Conservation (phyloP, 352 stramenopile genomes). For the Globisporangium ultimum region DNA sequence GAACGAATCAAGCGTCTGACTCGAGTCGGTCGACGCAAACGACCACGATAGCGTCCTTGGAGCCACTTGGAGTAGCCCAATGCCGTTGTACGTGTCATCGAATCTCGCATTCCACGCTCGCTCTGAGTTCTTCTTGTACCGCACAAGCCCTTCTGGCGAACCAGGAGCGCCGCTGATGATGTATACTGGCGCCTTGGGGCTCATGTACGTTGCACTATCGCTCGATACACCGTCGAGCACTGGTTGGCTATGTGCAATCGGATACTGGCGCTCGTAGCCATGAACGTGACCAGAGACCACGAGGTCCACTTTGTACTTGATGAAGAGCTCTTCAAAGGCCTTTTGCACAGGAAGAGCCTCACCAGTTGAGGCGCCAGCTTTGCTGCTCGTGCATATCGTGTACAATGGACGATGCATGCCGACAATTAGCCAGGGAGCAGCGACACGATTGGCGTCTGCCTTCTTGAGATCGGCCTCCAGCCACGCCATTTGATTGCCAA, state of each 20-base stretch:
- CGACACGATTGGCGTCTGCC: slow-evolving; percentile 35
- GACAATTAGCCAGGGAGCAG: slow-evolving; percentile 50
- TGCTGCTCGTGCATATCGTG: slow-evolving; percentile 14
- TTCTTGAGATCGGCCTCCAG: slow-evolving; percentile 45
- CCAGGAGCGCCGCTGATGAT: slow-evolving; percentile 59
- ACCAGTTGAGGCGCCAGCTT: slow-evolving; percentile 14
- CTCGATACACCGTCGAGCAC: slow-evolving; percentile 45
- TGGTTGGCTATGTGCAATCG: slow-evolving; percentile 37
- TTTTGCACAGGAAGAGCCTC: slow-evolving; percentile 33
- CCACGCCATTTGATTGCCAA: slow-evolving; percentile 49
- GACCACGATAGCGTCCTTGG: too few relatives aligned
- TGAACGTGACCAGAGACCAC: slow-evolving; percentile 85
- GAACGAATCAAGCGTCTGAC: too few relatives aligned
- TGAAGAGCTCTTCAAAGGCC: slow-evolving; percentile 79
- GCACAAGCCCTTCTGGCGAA: slow-evolving; percentile 43
- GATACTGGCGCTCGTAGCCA: slow-evolving; percentile 76
- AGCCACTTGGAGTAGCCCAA: slow-evolving; percentile 28
- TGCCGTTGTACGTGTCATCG: slow-evolving; percentile 36
- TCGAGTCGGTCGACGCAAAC: too few relatives aligned
- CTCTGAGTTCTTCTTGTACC: slow-evolving; percentile 11
- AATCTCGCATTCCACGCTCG: slow-evolving; percentile 31
- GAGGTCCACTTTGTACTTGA: slow-evolving; percentile 85
- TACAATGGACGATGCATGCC: slow-evolving; percentile 52
- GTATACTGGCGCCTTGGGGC: slow-evolving; percentile 61
- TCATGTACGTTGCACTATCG: slow-evolving; percentile 51